phyloP scores from a whole-genome alignment of 2,329 filamentous ascomycete species.

The Colletotrichum karsti region DNA sequence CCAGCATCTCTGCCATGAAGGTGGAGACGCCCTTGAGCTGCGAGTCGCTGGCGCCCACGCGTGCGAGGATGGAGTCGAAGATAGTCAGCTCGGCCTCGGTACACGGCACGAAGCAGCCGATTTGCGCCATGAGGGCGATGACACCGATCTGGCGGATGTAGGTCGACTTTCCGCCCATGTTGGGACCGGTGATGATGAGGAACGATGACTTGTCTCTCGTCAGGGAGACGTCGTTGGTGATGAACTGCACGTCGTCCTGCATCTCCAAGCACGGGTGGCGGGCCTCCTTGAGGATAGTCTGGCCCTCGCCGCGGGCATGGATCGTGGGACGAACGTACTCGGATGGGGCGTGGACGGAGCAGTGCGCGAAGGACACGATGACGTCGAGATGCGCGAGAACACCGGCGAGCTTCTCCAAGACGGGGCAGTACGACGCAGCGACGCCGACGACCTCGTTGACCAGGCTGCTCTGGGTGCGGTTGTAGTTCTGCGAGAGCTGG shows the following conservation, averaged over 20 bases:
- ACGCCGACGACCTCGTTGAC: conserved; percentile 94
- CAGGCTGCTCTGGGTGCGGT: conserved; percentile 89
- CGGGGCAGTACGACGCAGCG: conserved; percentile 92
- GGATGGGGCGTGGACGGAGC: conserved; percentile 90
- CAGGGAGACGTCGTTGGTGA: conserved; percentile 94
- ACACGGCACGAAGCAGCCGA: conserved; percentile 96
- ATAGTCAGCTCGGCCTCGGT: conserved; percentile 90
- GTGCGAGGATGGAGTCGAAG: conserved; percentile 95
- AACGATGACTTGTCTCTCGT: conserved; percentile 84
- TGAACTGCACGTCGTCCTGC: conserved; percentile 98
- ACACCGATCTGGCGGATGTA: conserved; percentile 98
- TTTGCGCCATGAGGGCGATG: conserved; percentile 95
- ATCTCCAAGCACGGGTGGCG: conserved; percentile 98
- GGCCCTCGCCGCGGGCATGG: conserved; percentile 85
- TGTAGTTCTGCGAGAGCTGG: conserved; percentile 93
- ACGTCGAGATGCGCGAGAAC: conserved; percentile 95
- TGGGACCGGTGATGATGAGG: conserved; percentile 95
- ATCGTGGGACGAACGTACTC: conserved; percentile 93
- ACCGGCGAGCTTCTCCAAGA: conserved; percentile 87
- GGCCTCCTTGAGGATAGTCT: conserved; percentile 90
- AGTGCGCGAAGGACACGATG: conserved; percentile 91
- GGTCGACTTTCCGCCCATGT: conserved; percentile 99
- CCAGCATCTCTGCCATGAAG: conserved; percentile 99
- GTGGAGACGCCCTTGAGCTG: conserved; percentile 98
- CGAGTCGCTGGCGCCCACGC: conserved; percentile 94